These are phyloP conservation scores for Herpotrichia juniperi DNA, from an alignment of 2,329 filamentous ascomycete genomes.

Conservation along the genomic window DNA sequence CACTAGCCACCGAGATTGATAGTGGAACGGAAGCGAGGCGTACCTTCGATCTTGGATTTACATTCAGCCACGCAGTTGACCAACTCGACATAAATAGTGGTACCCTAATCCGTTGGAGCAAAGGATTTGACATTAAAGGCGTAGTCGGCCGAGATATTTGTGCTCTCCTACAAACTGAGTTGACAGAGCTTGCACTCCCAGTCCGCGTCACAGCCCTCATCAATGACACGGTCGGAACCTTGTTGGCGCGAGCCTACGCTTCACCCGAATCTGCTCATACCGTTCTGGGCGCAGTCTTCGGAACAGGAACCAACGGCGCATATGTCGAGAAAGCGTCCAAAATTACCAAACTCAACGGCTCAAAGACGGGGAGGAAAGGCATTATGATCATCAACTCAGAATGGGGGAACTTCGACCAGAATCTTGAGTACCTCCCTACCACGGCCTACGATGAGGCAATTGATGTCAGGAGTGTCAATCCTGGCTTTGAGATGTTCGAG, in stretches of 20 bases:
- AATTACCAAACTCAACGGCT: conserved; percentile 70
- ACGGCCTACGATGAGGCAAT: conserved; percentile 79
- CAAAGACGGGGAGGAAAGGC: conserved; percentile 49
- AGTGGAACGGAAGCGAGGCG: conserved; percentile 67
- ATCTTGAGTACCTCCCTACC: conserved; percentile 79
- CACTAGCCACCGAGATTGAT: conserved; percentile 66
- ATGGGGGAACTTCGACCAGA: conserved; percentile 95
- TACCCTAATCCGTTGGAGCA: conserved; percentile 90
- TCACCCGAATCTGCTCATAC: conserved; percentile 81
- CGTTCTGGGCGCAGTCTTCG: conserved; percentile 88
- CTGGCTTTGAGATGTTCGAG: conserved; percentile 94
- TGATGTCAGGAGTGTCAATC: conserved; percentile 79
- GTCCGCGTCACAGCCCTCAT: conserved; percentile 89
- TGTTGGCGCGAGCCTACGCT: conserved; percentile 95
- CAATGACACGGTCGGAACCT: conserved; percentile 92
- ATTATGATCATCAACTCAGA: conserved; percentile 96
- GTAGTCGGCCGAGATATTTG: conserved; percentile 91
- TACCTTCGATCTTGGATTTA: conserved; percentile 88
- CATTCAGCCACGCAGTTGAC: conserved; percentile 91
- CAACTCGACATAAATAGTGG: conserved; percentile 91
- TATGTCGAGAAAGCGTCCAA: conserved; percentile 87
- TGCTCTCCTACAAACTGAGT: conserved; percentile 79
- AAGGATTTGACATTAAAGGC: conserved; percentile 91
- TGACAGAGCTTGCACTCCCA: conserved; percentile 80
- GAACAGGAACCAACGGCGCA: conserved; percentile 92